Evolutionary conservation across 495 filamentous ascomycete species (phyloP).

Genomic region (Aspergillus coremiiformis): DNA sequence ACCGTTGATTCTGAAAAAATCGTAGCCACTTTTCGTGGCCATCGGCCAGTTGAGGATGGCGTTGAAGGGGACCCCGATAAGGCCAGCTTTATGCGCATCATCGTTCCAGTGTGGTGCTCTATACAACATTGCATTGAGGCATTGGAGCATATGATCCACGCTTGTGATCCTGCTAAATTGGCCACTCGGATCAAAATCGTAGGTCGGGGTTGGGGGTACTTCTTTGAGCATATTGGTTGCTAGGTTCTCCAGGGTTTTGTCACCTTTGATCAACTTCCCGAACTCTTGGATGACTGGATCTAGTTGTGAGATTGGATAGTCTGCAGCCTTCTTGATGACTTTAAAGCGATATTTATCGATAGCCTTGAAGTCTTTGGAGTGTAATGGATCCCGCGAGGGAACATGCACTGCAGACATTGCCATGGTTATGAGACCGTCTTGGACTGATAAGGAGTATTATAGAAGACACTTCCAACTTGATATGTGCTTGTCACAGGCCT

Average conservation of each 20-base stretch:
- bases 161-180: slow-evolving; percentile 42
- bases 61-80: slow-evolving; percentile 52
- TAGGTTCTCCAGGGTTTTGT: slow-evolving; percentile 5
- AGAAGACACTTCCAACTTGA: neutral
- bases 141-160: slow-evolving; percentile 48
- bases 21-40: slow-evolving; percentile 48
- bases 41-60: slow-evolving; percentile 58
- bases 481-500: neutral
- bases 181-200: slow-evolving; percentile 47
- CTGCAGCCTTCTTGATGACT: neutral
- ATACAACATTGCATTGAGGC: slow-evolving; percentile 49
- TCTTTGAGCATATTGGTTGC: slow-evolving; percentile 47
- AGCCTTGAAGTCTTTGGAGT: neutral
- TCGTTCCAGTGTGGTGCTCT: slow-evolving; percentile 45
- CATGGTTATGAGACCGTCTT: neutral
- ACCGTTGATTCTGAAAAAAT: slow-evolving; percentile 47
- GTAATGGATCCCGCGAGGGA: neutral
- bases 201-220: slow-evolving; percentile 46
- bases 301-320: neutral
- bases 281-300: slow-evolving; percentile 9
- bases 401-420: neutral
- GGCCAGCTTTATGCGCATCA: slow-evolving; percentile 30
- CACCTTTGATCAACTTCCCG: slow-evolving; percentile 20
- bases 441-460: too few relatives aligned
- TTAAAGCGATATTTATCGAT: neutral